phyloP scores from a whole-genome alignment of 768 basidiomycete genomes.

The Auricularia cornea region DNA sequence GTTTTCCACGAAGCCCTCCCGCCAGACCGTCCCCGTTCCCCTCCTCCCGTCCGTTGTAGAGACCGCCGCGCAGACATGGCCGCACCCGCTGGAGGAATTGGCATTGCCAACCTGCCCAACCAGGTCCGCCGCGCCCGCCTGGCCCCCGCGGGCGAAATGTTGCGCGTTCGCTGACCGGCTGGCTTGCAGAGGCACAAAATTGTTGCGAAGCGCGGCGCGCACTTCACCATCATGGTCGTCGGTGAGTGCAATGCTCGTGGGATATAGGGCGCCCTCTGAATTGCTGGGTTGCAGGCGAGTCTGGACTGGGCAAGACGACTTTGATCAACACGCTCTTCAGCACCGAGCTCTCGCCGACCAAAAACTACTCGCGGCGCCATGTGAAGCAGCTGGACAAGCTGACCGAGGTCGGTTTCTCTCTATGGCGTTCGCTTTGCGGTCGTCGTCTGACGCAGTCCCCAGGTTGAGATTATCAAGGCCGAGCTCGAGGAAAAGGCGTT shows the following conservation, averaged over 20 bases:
- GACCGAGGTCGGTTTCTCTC: constrained; percentile 51
- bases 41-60: neutral
- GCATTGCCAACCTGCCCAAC: constrained; percentile 95
- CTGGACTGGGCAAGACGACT: constrained; percentile 94
- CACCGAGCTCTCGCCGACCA: constrained; percentile 85
- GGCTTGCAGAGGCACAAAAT: constrained; percentile 87
- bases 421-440: neutral
- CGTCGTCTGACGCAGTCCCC: neutral
- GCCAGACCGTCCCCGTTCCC: neutral
- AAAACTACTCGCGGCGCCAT: constrained; percentile 85
- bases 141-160: neutral
- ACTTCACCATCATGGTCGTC: constrained; percentile 99
- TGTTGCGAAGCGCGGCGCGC: constrained; percentile 92
- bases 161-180: constrained; percentile 3
- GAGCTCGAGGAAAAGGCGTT: constrained; percentile 98
- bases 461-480: constrained; percentile 96
- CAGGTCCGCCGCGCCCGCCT: constrained; percentile 52
- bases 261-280: neutral
- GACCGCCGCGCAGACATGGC: constrained; percentile 4
- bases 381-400: constrained; percentile 97
- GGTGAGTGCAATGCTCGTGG: constrained; percentile 43
- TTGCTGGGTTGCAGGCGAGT: constrained; percentile 61
- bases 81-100: constrained; percentile 43
- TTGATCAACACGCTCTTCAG: constrained; percentile 99
- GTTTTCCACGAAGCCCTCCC: neutral